Evolutionary conservation across 169 alveolate genomes (phyloP).

Genomic region (Plasmodium sp.): DNA sequence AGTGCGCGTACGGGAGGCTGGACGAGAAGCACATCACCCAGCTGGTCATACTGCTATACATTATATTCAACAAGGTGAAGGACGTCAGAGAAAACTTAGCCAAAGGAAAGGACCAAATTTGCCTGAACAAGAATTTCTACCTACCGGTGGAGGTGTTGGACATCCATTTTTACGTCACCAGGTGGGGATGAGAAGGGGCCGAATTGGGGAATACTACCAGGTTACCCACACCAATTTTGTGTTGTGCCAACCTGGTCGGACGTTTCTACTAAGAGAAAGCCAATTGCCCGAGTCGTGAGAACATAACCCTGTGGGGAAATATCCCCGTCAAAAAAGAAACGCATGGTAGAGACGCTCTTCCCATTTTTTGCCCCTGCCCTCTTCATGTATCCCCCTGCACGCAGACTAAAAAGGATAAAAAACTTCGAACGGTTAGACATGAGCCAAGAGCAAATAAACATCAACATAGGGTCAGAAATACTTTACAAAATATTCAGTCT

Average conservation of each 20-base stretch:
- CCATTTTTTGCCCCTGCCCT: background rate
- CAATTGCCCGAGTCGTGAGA: background rate
- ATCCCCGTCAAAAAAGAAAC: background rate
- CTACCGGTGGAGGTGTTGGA: slow-evolving; percentile 11
- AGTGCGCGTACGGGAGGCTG: background rate
- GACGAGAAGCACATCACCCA: slow-evolving; percentile 20
- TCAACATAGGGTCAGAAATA: slow-evolving; percentile 36
- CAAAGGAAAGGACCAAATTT: slow-evolving; percentile 21
- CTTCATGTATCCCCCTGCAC: background rate
- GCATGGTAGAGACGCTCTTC: background rate
- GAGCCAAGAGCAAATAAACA: slow-evolving; percentile 9
- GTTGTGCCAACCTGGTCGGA: background rate
- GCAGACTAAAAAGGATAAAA: slow-evolving; percentile 14
- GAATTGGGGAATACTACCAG: too few relatives aligned
- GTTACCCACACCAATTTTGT: too few relatives aligned
- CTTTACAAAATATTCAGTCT: slow-evolving; percentile 30
- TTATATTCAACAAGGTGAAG: slow-evolving; percentile 35
- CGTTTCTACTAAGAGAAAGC: background rate
- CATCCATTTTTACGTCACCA: slow-evolving; percentile 39
- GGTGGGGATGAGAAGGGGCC: background rate
- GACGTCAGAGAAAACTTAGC: background rate
- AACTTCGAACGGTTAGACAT: slow-evolving; percentile 10
- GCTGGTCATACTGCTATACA: slow-evolving; percentile 25
- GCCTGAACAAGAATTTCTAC: slow-evolving; percentile 34
- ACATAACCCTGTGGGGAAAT: background rate